Base-by-base conservation (phyloP, 176 grass and related monocot species). In the Dactylis glomerata region DNA sequence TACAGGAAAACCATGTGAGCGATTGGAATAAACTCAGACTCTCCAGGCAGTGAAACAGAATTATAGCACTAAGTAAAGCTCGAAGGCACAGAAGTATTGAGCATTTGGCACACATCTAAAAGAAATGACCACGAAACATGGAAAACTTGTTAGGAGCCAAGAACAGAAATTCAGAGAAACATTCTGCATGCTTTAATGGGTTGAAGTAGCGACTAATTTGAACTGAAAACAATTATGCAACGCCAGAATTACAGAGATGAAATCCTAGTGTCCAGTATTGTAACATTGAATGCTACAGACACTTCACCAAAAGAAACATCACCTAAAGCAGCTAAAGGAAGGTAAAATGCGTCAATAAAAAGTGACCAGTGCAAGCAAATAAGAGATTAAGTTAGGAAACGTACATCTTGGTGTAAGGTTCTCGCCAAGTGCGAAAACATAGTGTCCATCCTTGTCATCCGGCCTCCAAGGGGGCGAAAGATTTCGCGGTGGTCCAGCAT, bases 331-430 rank as follows among this genome's bases (percentile, higher is more conserved):
- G 45, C 73, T 64, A 73, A 33, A 55, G 36, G 49, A 69, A 56
- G 38, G 10, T 65, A n/a, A 56, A 27, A 65, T 17, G 71, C 38
- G 22, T 52, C 4, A 34, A 82, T 20, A 66, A 84, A 74, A 54
- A 67, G 68, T 32, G 73, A 57, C 34, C 20, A n/a, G 16, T 66
- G 22, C 56, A 85, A 55, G 54, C 17, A 72, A 45, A 31, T 64
- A 40, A 37, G 77, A 73, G 31, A 63, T 28, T 75, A 50, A 76
- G 71, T 14, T 84, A 67, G 10, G 28, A 57, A 75, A 83, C 32
- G 87, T 98, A 95, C 96, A 95, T 98, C 96, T 89, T 61, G 92
- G 91, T 46, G 93, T 95, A 61, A 98, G 96, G 86, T 87, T 91
- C 58, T 93, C 96, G 50, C 93, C 96, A 54, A 93, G 83, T 19